A percentile compares a stretch with the other conserved stretches of the same genome.
phyloP scores from a whole-genome alignment of 2,329 filamentous ascomycete genomes.

The Aspergillus terreus region DNA sequence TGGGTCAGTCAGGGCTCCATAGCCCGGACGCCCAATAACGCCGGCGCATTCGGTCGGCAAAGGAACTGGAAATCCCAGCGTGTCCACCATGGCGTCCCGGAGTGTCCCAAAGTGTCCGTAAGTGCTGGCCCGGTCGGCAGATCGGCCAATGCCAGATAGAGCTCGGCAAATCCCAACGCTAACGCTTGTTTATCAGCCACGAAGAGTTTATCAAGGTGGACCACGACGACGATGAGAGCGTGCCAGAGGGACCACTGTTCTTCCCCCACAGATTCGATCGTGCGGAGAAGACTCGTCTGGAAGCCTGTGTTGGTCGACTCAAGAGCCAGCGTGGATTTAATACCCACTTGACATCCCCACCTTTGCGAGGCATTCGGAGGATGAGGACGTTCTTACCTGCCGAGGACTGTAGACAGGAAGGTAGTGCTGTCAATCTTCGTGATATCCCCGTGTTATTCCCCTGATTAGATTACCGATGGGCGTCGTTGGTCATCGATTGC shows the following conservation, averaged over 20 bases:
- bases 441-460: background rate
- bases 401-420: background rate
- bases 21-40: background rate
- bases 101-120: background rate
- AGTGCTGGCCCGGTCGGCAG: constrained; percentile 4
- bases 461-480: background rate
- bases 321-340: background rate
- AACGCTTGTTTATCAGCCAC: constrained; percentile 3
- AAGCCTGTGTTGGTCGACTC: background rate
- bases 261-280: constrained; percentile 20
- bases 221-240: background rate
- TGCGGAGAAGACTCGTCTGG: constrained; percentile 11
- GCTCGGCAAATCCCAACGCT: constrained; percentile 9
- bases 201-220: too few relatives aligned
- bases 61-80: background rate
- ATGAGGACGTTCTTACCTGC: constrained; percentile 2
- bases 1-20: background rate
- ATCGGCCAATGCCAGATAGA: constrained; percentile 7
- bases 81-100: background rate
- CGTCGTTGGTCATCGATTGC: constrained; percentile 1
- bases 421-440: background rate
- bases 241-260: background rate
- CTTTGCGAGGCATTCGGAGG: background rate
- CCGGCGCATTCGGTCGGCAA: background rate
- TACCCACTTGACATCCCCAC: constrained; percentile 1